Base-by-base conservation (phyloP, 2,329 filamentous ascomycete species). In the Ascocoryne sarcoides region DNA sequence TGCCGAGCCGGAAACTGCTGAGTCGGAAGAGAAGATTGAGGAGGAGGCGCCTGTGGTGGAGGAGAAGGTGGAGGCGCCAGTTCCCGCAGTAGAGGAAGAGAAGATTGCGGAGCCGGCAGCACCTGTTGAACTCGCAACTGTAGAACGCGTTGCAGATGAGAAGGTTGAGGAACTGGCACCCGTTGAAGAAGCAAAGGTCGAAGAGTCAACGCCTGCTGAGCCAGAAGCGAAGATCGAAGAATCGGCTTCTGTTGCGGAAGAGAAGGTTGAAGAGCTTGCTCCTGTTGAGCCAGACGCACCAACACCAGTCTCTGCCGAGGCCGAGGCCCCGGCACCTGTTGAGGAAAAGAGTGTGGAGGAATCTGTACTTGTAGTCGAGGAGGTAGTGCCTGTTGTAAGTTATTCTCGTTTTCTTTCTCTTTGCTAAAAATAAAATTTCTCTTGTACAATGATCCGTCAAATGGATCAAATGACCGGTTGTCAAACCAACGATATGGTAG, bases 21-120 rank as follows among this genome's bases (percentile, higher is more conserved):
- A n/a, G n/a, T n/a, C n/a, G n/a, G 44, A 34, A 15, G 43, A 37
- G 12, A 35, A 23, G 20, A 7, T 31, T 19, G 31, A 19, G 16
- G 44, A 43, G 31, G 9, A 16, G 3, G 26, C 32, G 2, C 14
- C 36, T 12, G 32, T 32, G 33, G 36, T 29, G n/a, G 45, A 34
- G 20, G 40, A 37, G 26, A 28, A 26, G 10, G 29, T 18, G 9
- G 23, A 26, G 10, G 29, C 18, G 9, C 28, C 28, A 34, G 26
- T 19, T 5, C 32, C 23, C 2, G 34, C 12, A 26, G 23, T 26
- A 12, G 23, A 26, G 23, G 23, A 26, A 7, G 23, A 26, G 23
- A 12, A 26, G 7, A 26, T 26, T 26, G 23, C 23, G 7, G 7
- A 7, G 12, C 7, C 7, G 12, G 12, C 7, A 7, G 23, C 23